Conservation (phyloP, 805 yeast species). For the Teunomyces atbi region DNA sequence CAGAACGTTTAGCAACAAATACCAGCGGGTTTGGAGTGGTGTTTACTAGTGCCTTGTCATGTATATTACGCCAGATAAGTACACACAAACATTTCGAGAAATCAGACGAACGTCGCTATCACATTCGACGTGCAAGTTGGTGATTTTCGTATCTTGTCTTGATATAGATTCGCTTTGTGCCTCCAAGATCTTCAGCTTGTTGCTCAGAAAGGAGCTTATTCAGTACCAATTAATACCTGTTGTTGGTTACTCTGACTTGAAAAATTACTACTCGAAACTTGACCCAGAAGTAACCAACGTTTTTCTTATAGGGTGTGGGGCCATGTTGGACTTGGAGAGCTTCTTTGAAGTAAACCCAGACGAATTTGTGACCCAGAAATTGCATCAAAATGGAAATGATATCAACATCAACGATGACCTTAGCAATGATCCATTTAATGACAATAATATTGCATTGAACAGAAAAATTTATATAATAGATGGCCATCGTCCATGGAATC, state of each 20-base stretch:
- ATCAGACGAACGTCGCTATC: conserved; percentile 73
- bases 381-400: conserved; percentile 14
- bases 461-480: conserved; percentile 81
- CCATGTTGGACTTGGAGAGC: conserved; percentile 78
- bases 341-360: conserved; percentile 64
- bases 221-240: conserved; percentile 90
- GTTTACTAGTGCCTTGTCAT: conserved; percentile 35
- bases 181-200: conserved; percentile 66
- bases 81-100: conserved; percentile 62
- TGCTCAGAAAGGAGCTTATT: conserved; percentile 76
- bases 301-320: conserved; percentile 88
- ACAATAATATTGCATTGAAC: conserved; percentile 24
- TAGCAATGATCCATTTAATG: conserved; percentile 13
- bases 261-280: conserved; percentile 55
- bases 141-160: conserved; percentile 84
- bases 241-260: conserved; percentile 83
- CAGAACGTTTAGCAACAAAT: not conserved
- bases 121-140: conserved; percentile 89
- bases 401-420: conserved; percentile 23
- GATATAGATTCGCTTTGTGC: conserved; percentile 92
- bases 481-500: conserved; percentile 95
- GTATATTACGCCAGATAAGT: conserved; percentile 74
- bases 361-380: conserved; percentile 38
- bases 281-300: conserved; percentile 78
- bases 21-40: not conserved